These are phyloP conservation scores for Salvia miltiorrhiza DNA, from an alignment of 257 asterid species.

Conservation along the genomic window DNA sequence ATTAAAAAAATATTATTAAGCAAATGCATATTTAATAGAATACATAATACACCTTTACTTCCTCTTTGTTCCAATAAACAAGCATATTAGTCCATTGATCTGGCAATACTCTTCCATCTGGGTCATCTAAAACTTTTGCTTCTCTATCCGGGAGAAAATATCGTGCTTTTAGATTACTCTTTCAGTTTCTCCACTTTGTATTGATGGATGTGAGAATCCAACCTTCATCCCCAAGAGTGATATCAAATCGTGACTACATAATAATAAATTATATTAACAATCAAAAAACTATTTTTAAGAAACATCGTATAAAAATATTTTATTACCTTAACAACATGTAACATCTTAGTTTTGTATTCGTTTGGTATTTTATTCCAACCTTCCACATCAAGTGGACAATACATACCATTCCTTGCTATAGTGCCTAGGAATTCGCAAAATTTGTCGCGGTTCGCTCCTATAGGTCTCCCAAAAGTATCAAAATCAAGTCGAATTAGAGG, in stretches of 20 bases:
- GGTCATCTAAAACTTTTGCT: not conserved
- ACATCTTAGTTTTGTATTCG: not conserved
- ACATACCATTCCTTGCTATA: not conserved
- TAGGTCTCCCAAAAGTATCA: conserved; percentile 1
- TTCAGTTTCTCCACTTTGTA: conserved; percentile 4
- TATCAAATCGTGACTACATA: not conserved
- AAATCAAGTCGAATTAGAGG: not conserved
- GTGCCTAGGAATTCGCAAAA: not conserved
- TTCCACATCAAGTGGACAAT: conserved; percentile 6
- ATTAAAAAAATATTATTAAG: not conserved
- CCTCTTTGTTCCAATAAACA: conserved; percentile 9
- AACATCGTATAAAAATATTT: not conserved
- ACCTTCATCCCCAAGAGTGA: not conserved
- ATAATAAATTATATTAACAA: not conserved
- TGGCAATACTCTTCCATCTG: not conserved
- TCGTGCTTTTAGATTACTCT: not conserved
- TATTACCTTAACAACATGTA: conserved; percentile 17
- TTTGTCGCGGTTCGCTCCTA: not conserved
- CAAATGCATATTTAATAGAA: not conserved
- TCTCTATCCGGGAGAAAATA: not conserved
- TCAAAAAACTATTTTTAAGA: not conserved
- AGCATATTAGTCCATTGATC: conserved; percentile 9
- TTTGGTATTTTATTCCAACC: conserved; percentile 14
- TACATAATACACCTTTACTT: not conserved
- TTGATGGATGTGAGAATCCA: conserved; percentile 4